Percentiles rank a stretch among this genome's conserved stretches.
Evolutionary conservation across 257 asterid genomes (phyloP).

Genomic region (Primulina tabacum): DNA sequence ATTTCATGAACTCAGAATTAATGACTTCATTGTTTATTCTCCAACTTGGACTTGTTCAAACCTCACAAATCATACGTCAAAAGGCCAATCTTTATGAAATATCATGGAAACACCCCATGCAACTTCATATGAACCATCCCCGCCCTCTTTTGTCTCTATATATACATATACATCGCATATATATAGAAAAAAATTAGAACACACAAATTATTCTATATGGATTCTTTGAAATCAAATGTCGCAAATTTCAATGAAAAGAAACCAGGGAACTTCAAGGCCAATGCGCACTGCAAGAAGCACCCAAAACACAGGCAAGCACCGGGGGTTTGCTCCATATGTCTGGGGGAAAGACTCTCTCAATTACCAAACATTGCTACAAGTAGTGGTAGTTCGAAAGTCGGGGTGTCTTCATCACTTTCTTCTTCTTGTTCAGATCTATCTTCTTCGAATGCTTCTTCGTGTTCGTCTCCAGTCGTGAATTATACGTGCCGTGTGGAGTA

Average conservation of each 20-base stretch:
- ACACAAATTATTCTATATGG: not conserved
- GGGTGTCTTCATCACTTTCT: slow-evolving; percentile 23
- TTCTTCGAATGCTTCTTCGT: slow-evolving; percentile 52
- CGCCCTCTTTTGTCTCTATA: slow-evolving; percentile 6
- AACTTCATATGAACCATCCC: slow-evolving; percentile 5
- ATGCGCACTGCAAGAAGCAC: slow-evolving; percentile 53
- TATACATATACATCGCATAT: not conserved
- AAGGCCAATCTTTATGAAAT: slow-evolving; percentile 36
- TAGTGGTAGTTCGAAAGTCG: slow-evolving; percentile 21
- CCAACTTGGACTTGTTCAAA: not conserved
- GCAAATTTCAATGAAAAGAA: slow-evolving; percentile 15
- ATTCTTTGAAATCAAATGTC: slow-evolving; percentile 28
- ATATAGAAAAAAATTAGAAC: not conserved
- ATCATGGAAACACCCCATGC: slow-evolving; percentile 45
- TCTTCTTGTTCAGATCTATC: slow-evolving; percentile 54
- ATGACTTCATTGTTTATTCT: not conserved
- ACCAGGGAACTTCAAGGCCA: slow-evolving; percentile 30
- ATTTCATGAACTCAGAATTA: no score
- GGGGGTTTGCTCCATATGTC: slow-evolving; percentile 71
- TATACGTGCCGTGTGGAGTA: slow-evolving; percentile 14
- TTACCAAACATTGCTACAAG: slow-evolving; percentile 6
- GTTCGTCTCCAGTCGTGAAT: slow-evolving; percentile 43
- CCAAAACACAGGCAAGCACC: slow-evolving; percentile 68
- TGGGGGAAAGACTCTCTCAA: slow-evolving; percentile 50
- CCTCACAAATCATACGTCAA: slow-evolving; percentile 36